Conservation (phyloP, 805 yeast species). For the Zygosaccharomyces kombuchaensis region DNA sequence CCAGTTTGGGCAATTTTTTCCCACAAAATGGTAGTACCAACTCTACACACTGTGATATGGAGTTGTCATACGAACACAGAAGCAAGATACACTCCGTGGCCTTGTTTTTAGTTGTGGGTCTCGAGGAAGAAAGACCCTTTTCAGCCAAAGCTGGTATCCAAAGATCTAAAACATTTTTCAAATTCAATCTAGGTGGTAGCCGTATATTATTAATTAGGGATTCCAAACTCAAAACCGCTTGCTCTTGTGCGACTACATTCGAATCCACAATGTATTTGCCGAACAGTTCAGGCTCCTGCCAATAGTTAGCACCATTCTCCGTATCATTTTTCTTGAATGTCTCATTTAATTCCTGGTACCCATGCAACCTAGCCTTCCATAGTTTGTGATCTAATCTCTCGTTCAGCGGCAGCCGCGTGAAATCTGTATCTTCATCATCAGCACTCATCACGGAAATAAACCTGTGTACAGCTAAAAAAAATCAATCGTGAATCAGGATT, state of each 20-base stretch:
- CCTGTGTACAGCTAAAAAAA: background rate
- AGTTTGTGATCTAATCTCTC: constrained; percentile 65
- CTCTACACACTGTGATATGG: constrained; percentile 59
- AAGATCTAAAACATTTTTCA: constrained; percentile 8
- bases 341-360: constrained; percentile 63
- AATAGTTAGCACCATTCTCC: constrained; percentile 27
- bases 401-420: constrained; percentile 55
- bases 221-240: constrained; percentile 57
- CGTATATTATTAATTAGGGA: constrained; percentile 55
- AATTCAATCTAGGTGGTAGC: constrained; percentile 27
- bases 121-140: constrained; percentile 71
- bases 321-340: constrained; percentile 43
- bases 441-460: constrained; percentile 4
- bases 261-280: constrained; percentile 64
- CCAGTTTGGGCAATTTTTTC: constrained; percentile 71
- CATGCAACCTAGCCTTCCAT: constrained; percentile 85
- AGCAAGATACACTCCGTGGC: constrained; percentile 58
- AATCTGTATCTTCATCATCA: constrained; percentile 40
- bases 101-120: constrained; percentile 68
- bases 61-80: constrained; percentile 61
- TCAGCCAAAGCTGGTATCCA: constrained; percentile 53
- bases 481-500: background rate
- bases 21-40: constrained; percentile 56
- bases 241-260: constrained; percentile 90
- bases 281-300: constrained; percentile 50